Evolutionary conservation across 345 rosid species (phyloP), one percentile per base, ranked within the genome.

Genomic region (Brassica juncea): DNA sequence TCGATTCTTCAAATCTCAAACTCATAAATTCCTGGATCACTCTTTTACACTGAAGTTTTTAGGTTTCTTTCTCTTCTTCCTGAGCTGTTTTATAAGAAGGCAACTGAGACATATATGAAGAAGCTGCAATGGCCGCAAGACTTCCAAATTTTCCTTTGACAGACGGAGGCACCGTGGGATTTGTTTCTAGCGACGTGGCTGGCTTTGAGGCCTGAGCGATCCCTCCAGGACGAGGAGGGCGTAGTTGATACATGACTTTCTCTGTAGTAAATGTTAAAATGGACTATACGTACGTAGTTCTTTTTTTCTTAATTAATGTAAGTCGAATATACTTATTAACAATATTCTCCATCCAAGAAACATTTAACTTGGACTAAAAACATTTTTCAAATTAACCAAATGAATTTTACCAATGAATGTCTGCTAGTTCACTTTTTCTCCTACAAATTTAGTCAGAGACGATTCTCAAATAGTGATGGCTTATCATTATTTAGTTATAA

Each of bases 11-110:
- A 3, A 78, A 63, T 42, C 74, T 67, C 47, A 86, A 8, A 76
- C 19, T 72, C 81, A 95, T 87, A 90, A 55, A 91, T 86, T 7
- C 99, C 97, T 21, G 98, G 90, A 74, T 81, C 82, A 73, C 83
- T 82, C 69, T 85, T 92, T 3, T 71, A 78, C 30, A 95, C 84
- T 35, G 87, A 74, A 74, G 68, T 63, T 68, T 57, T 25, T 54
- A 59, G 54, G 68, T 67, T 81, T 82, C 83, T 21, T 76, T 31
- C 37, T 68, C 67, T 44, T 42, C 35, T 58, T 67, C 71, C 58
- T 66, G 12, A 69, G 35, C 69, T 70, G 66, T 15, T 27, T 11
- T 4, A 74, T 14, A 55, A 55, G 72, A 74, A 70, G 79, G 12
- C 12, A 57, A 47, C 15, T 57, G 69, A 47, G 82, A 61, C 4